phyloP scores from a whole-genome alignment of 2,329 filamentous ascomycete species.

The Aspergillus carbonarius region DNA sequence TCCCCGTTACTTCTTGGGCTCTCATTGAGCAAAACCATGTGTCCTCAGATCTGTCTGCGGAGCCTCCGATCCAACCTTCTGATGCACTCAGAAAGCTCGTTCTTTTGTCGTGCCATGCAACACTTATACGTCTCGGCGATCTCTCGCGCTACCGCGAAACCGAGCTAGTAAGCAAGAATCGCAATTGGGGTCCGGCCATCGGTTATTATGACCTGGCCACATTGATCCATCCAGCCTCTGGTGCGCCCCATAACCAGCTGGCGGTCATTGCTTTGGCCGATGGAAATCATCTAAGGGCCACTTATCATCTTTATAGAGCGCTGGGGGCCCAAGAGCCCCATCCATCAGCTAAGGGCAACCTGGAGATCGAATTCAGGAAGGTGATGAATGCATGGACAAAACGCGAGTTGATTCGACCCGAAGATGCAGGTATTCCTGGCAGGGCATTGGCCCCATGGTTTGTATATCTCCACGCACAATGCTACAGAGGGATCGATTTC shows the following conservation, averaged over 20 bases:
- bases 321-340: slow-evolving; percentile 73
- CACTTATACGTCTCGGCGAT: slow-evolving; percentile 84
- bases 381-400: slow-evolving; percentile 59
- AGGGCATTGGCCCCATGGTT: slow-evolving; percentile 77
- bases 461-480: slow-evolving; percentile 78
- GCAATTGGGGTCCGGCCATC: slow-evolving; percentile 75
- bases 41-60: slow-evolving; percentile 40
- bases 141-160: slow-evolving; percentile 79
- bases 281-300: slow-evolving; percentile 75
- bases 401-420: slow-evolving; percentile 49
- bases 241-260: slow-evolving; percentile 84
- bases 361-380: slow-evolving; percentile 76
- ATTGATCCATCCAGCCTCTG: slow-evolving; percentile 73
- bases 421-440: slow-evolving; percentile 50
- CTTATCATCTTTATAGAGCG: slow-evolving; percentile 87
- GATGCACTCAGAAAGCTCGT: slow-evolving; percentile 59
- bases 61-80: slow-evolving; percentile 47
- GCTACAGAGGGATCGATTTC: slow-evolving; percentile 75
- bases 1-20: slow-evolving; percentile 5
- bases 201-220: slow-evolving; percentile 83
- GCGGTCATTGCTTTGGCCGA: slow-evolving; percentile 78
- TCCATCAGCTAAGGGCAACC: slow-evolving; percentile 70
- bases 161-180: slow-evolving; percentile 69
- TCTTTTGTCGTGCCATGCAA: slow-evolving; percentile 73
- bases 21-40: slow-evolving; percentile 9